Conservation (phyloP, 192 early-diverging fungal genomes). For the Mortierella antarctica region DNA sequence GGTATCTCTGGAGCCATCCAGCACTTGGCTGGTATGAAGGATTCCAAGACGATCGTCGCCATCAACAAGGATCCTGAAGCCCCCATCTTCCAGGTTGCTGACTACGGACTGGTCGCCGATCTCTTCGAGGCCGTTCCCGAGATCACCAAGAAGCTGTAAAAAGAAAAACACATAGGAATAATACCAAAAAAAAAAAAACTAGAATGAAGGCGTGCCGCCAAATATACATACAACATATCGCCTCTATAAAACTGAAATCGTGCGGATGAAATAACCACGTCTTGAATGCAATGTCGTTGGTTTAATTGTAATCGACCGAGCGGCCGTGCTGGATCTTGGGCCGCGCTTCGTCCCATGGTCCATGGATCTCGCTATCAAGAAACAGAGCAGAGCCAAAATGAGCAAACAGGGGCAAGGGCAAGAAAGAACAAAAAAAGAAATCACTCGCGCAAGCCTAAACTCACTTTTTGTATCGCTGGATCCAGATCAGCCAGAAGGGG, state of each 20-base stretch:
- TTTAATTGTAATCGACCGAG: constrained; percentile 46
- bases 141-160: constrained; percentile 88
- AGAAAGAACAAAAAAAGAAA: not conserved
- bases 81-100: constrained; percentile 98
- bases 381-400: not conserved
- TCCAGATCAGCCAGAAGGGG: constrained; percentile 91
- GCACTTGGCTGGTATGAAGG: constrained; percentile 99
- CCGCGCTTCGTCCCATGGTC: constrained; percentile 96
- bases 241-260: too few species aligned
- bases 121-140: constrained; percentile 94
- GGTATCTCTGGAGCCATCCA: constrained; percentile 98
- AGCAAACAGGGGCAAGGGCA: not conserved
- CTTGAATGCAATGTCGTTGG: too few species aligned
- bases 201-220: too few species aligned
- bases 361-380: constrained; percentile 85
- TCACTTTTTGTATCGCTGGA: constrained; percentile 97
- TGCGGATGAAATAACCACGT: too few species aligned
- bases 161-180: not conserved
- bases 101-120: constrained; percentile 96
- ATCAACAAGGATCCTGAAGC: constrained; percentile 99
- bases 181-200: too few species aligned
- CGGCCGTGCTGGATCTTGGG: constrained; percentile 71
- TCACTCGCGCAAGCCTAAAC: not conserved
- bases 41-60: constrained; percentile 97
- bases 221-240: too few species aligned